Evolutionary conservation across 371 early-diverging fungal genomes (phyloP), one percentile per base, ranked within the genome.

Genomic region (Lichtheimia corymbifera): DNA sequence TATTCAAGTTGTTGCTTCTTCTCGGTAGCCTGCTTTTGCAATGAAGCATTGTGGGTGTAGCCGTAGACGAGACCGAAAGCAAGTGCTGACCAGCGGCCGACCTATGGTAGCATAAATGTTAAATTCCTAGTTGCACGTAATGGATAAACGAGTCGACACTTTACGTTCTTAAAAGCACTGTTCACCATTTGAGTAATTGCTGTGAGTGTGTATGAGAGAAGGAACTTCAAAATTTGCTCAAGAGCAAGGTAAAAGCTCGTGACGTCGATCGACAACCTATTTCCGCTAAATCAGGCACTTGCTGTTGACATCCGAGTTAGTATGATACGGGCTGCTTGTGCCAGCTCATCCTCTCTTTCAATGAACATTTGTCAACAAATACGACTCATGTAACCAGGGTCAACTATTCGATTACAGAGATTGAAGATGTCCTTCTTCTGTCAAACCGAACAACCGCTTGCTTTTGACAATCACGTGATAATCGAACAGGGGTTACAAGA

Each of bases 31-130:
- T 83, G 74, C 64, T 82, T 81, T 55, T 83, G 78, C 74, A 91
- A 79, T 50, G 83, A 76, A 50, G 81, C 78, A 57, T 87, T 85
- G 77, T 88, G 91, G 51, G 82, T 74, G 68, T 77, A 85, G 45
- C 91, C 91, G 67, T 91, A 91, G 66, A 83, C 84, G 50, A 89
- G 79, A 67, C 91, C 91, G 50, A 78, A 77, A 55, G 80, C 85
- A 70, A 89, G 81, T 60, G 85, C 90, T 65, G 86, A 86, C 88
- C 89, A 91, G 74, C 91, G 90, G 71, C 85, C 88, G 71, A 90
- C 88, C 90, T 89, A 56, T 22, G 5, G 15, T 45, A 20, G 30
- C 15, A 18, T 30, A 4, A 20, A 13, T 42, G 54, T 11, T 27
- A 49, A 12, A 12, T 27, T 18, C 58, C 28, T 28, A 22, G 22